Evolutionary conservation across 2,329 filamentous ascomycete genomes (phyloP).

Genomic region (Ceratocystis papillata): DNA sequence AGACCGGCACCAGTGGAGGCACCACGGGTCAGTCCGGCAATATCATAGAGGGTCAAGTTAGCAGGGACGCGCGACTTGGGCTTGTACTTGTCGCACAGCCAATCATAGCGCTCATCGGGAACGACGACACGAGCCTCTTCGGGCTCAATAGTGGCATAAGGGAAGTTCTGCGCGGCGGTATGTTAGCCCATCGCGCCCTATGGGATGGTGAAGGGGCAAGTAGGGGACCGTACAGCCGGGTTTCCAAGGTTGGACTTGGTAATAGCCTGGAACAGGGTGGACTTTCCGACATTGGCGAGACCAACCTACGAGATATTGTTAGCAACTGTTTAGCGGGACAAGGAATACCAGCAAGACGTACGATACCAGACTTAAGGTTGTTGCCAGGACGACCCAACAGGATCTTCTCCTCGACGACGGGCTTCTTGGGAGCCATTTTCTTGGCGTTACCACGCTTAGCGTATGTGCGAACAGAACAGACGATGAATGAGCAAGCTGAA

Average conservation of each 20-base stretch:
- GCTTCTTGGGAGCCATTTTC: slow-evolving; percentile 96
- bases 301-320: slow-evolving; percentile 55
- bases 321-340: not conserved
- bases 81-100: slow-evolving; percentile 92
- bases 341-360: slow-evolving; percentile 37
- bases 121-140: slow-evolving; percentile 97
- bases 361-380: slow-evolving; percentile 98
- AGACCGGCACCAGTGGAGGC: slow-evolving; percentile 96
- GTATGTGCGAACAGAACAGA: slow-evolving; percentile 44
- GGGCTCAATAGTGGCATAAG: slow-evolving; percentile 96
- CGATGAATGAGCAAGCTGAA: slow-evolving; percentile 21
- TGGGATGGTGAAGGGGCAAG: slow-evolving; percentile 29
- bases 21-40: slow-evolving; percentile 88
- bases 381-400: slow-evolving; percentile 92
- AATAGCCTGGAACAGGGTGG: slow-evolving; percentile 98
- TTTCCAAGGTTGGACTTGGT: slow-evolving; percentile 96
- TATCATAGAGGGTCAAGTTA: slow-evolving; percentile 97
- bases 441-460: slow-evolving; percentile 42
- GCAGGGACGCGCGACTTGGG: slow-evolving; percentile 95
- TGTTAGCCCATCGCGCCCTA: slow-evolving; percentile 31
- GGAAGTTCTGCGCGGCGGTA: slow-evolving; percentile 62
- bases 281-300: slow-evolving; percentile 98
- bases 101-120: slow-evolving; percentile 90
- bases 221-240: slow-evolving; percentile 61
- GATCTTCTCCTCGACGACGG: slow-evolving; percentile 85